phyloP scores from a whole-genome alignment of 1,284 basidiomycete genomes.

The Tremellales sp. region DNA sequence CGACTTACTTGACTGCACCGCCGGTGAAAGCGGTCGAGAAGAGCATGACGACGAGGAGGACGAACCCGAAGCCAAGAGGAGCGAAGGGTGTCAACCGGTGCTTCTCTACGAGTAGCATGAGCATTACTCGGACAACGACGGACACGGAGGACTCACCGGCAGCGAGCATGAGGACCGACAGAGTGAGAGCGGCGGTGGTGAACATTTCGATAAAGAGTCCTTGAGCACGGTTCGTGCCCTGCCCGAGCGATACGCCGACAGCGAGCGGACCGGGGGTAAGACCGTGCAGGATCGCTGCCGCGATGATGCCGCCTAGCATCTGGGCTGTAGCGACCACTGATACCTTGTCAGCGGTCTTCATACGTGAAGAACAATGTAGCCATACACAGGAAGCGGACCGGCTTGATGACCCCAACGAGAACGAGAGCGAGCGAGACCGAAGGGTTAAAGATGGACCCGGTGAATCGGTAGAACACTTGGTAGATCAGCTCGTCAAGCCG shows the following conservation, averaged over 20 bases:
- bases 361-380: constrained; percentile 3
- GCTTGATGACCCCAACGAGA: constrained; percentile 59
- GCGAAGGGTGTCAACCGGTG: constrained; percentile 67
- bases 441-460: constrained; percentile 67
- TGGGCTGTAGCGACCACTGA: constrained; percentile 60
- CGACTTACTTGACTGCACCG: constrained; percentile 41
- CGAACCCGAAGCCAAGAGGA: constrained; percentile 68
- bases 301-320: constrained; percentile 38
- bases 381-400: constrained; percentile 56
- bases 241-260: constrained; percentile 52
- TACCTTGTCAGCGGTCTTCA: neutral
- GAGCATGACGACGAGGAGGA: constrained; percentile 63
- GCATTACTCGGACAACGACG: neutral
- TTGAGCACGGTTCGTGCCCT: constrained; percentile 27
- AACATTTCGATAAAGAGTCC: constrained; percentile 72
- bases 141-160: constrained; percentile 50
- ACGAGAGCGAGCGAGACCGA: constrained; percentile 62
- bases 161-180: constrained; percentile 53
- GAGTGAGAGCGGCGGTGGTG: constrained; percentile 58
- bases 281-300: constrained; percentile 57
- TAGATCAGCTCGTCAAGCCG: neutral
- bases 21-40: constrained; percentile 48
- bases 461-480: constrained; percentile 70
- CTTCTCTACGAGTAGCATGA: constrained; percentile 38
- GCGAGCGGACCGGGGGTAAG: constrained; percentile 60